Evolutionary conservation across 2,329 filamentous ascomycete genomes (phyloP).

Genomic region (Ciborinia camelliae): DNA sequence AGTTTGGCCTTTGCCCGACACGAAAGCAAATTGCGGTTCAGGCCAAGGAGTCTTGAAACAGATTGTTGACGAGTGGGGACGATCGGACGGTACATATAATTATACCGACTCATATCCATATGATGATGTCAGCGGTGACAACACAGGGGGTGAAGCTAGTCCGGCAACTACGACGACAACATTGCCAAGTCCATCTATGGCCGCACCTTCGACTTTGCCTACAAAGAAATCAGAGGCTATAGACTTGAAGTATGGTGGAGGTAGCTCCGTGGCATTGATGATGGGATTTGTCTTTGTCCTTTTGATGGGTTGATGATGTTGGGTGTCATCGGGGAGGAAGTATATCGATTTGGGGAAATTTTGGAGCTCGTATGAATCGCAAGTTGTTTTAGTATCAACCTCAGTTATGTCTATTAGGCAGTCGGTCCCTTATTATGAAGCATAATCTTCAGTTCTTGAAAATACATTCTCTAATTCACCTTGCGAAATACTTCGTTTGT

Average conservation of each 20-base stretch:
- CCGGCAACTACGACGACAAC: neutral
- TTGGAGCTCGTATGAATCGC: neutral
- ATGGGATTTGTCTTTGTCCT: slow-evolving; percentile 12
- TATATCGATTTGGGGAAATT: neutral
- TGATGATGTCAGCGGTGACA: slow-evolving; percentile 21
- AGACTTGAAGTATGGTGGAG: slow-evolving; percentile 7
- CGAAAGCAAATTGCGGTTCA: slow-evolving; percentile 25
- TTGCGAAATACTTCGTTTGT: neutral
- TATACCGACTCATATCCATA: slow-evolving; percentile 29
- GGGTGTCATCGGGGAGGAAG: too few relatives aligned
- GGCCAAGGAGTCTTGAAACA: slow-evolving; percentile 23
- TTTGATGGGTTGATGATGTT: neutral
- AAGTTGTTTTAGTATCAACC: neutral
- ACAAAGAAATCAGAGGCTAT: slow-evolving; percentile 8
- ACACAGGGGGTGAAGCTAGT: slow-evolving; percentile 20
- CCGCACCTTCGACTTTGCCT: neutral
- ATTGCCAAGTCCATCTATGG: neutral
- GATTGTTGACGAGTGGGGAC: slow-evolving; percentile 25
- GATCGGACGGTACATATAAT: slow-evolving; percentile 22
- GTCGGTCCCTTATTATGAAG: neutral
- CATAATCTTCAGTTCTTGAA: neutral
- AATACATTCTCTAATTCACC: neutral
- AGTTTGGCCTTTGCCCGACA: slow-evolving; percentile 27
- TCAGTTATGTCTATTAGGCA: neutral
- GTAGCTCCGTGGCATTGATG: slow-evolving; percentile 9